Evolutionary conservation across 2,329 filamentous ascomycete species (phyloP), one percentile per base, ranked within the genome.

Genomic region (Emergomyces pasteurianus): DNA sequence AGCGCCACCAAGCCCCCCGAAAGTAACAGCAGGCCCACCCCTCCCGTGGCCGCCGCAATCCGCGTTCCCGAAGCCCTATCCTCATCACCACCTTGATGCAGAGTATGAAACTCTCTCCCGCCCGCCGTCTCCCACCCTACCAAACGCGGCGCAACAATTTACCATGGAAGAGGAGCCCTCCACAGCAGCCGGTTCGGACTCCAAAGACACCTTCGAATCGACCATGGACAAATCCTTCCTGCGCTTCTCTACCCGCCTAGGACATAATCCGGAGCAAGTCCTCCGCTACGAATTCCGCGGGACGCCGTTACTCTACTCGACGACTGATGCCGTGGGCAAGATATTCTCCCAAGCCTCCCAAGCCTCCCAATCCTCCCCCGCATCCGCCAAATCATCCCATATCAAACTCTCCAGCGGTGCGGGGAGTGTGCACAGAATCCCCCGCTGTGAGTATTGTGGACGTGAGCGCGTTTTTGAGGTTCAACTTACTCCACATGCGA

Each of bases 401-500:
- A 52, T 58, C 4, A 72, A 70, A 54, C 61, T 71, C 34, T 72
- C 72, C 46, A 66, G 72, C 31, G 68, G 65, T 0, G 67, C 70
- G 7, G 71, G 64, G 23, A 66, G 66, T 14, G 64, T 66, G 26
- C 72, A 65, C 28, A 78, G 82, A 1, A 84, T 96, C 34, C 91
- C 92, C 1, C 78, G 85, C 10, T 99, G 94, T 72, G 77, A 75
- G 34, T 87, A 84, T 67, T 99, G 94, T 74, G 87, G 88, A 9
- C 83, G 81, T 0, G 79, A 82, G 57, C 84, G 92, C 64, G 84
- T 88, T 16, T 97, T 97, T 72, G 94, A 99, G 79, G 80, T 96
- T 62, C 94, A 99, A 79, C 78, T 99, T 65, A 92, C 88, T 66
- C 94, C 94, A 47, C 88, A 95, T 71, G 87, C 91, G 2, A 99